Evolutionary conservation across 2,329 filamentous ascomycete genomes (phyloP).

Genomic region (Botryosphaeria agaves): DNA sequence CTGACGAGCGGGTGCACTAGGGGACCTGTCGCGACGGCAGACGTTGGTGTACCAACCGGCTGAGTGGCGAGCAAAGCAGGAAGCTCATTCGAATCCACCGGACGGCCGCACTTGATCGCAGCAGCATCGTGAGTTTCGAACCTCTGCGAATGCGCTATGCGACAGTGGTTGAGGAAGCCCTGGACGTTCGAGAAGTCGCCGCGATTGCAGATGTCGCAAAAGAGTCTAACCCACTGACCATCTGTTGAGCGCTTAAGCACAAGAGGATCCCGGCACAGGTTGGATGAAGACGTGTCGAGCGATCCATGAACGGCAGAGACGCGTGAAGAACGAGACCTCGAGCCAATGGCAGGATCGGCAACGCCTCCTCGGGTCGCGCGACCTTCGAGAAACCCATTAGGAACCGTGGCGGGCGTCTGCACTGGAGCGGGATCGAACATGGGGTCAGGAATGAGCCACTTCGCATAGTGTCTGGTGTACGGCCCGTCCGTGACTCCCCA

Average conservation of each 20-base stretch:
- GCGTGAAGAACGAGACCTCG: slow-evolving; percentile 34
- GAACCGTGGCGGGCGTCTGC: slow-evolving; percentile 4
- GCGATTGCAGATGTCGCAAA: slow-evolving; percentile 41
- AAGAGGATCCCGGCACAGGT: slow-evolving; percentile 41
- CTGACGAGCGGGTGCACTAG: slow-evolving; percentile 14
- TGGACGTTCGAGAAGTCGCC: slow-evolving; percentile 93
- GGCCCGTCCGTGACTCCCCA: slow-evolving; percentile 86
- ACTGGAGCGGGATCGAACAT: slow-evolving; percentile 48
- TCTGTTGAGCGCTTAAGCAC: slow-evolving; percentile 69
- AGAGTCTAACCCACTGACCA: slow-evolving; percentile 71
- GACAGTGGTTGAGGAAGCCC: slow-evolving; percentile 98
- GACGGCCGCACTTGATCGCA: slow-evolving; percentile 70
- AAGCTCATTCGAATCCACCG: slow-evolving; percentile 51
- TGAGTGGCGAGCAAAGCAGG: slow-evolving; percentile 6
- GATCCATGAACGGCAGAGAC: slow-evolving; percentile 41
- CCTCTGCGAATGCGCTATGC: slow-evolving; percentile 82
- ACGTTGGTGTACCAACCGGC: not conserved
- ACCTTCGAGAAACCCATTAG: too few species aligned
- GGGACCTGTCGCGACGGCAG: not conserved
- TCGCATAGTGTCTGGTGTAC: slow-evolving; percentile 85
- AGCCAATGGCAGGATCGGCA: not conserved
- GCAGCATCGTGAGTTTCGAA: slow-evolving; percentile 95
- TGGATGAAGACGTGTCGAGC: too few species aligned
- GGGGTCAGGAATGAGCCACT: slow-evolving; percentile 83
- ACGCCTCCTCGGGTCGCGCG: not conserved